These are phyloP conservation scores for Xanthoceras sorbifolium DNA, from an alignment of 345 rosid genomes.

Conservation along the genomic window DNA sequence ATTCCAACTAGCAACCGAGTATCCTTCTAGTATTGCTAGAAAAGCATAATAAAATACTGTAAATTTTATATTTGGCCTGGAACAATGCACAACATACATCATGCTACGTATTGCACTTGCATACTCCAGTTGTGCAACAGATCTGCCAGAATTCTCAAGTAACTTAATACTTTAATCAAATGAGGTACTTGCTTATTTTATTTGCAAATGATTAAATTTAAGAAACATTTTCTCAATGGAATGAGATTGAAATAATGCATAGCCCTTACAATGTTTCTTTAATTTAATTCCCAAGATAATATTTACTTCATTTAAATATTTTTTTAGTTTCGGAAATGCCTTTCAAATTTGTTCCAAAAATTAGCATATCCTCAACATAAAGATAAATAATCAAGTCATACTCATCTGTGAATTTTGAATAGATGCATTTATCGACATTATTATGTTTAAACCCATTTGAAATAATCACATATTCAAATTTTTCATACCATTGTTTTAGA, in stretches of 20 bases:
- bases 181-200: neutral
- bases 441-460: neutral
- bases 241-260: neutral
- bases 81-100: slow-evolving; percentile 15
- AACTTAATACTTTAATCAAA: neutral
- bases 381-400: neutral
- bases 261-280: neutral
- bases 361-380: neutral
- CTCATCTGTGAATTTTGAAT: neutral
- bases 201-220: neutral
- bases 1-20: slow-evolving; percentile 21
- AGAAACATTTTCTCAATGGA: neutral
- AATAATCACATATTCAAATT: neutral
- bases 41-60: neutral
- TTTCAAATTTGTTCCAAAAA: neutral
- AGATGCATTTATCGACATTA: neutral
- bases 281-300: neutral
- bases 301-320: neutral
- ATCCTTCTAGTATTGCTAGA: slow-evolving; percentile 2
- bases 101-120: neutral
- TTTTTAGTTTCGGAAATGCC: neutral
- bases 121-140: slow-evolving; percentile 4
- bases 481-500: no score
- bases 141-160: neutral
- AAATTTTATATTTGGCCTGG: neutral